Evolutionary conservation across 2,329 filamentous ascomycete genomes (phyloP), one percentile per base, ranked within the genome.

Genomic region (Penicillium sp.): DNA sequence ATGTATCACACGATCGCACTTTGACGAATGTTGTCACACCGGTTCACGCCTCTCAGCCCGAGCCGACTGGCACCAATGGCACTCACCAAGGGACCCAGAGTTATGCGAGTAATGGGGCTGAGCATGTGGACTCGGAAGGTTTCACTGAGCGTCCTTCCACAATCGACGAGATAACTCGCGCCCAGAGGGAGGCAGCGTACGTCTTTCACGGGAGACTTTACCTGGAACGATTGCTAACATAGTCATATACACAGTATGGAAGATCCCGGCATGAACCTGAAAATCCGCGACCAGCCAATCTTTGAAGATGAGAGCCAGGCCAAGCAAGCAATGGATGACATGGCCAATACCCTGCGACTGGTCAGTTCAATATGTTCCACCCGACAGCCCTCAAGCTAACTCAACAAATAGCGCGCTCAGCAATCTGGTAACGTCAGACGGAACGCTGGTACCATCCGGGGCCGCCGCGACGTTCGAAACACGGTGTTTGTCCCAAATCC

Each of bases 391-490:
- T 10, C 36, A 21, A 6, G 9, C 28, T 53, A n/a, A 49, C 62
- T 10, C 18, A 7, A 28, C 69, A 51, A 51, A 31, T 53, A 75
- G 67, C 75, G 76, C 66, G 77, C 76, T 38, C 75, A 75, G 52
- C 73, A 74, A 34, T 70, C 73, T 34, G 74, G 74, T 8, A 21
- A 21, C 18, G 85, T 90, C 18, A 82, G 83, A 51, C 83, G 88
- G 24, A 88, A 85, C 64, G 76, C 83, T 13, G 87, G 89, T 42
- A 96, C 91, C 13, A 78, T 95, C 15, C 84, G 94, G 61, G 94
- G 94, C 47, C 87, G 94, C 55, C 84, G 94, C 67, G 93, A 97
- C 69, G 90, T 95, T 57, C 85, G 93, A 53, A 95, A 95, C 72
- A 96, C 92, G 1, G 86, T 96, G 49, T 93, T 94, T 66, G 80